Percentiles rank a stretch among this genome's conserved stretches.
Evolutionary conservation across 2,329 filamentous ascomycete genomes (phyloP).

Genomic region (Fusarium humuli): DNA sequence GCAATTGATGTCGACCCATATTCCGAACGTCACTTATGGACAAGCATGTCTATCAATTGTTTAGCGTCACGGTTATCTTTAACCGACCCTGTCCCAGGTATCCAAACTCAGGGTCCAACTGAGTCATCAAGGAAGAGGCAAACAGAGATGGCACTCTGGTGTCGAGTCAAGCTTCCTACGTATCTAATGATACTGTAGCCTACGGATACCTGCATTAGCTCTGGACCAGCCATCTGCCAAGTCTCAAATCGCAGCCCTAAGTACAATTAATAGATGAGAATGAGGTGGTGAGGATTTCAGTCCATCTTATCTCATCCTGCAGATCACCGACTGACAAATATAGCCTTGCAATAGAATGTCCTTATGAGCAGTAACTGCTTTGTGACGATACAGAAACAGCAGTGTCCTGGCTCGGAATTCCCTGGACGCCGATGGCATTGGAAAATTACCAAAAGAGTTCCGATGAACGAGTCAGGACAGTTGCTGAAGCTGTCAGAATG

Average conservation of each 20-base stretch:
- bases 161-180: background rate
- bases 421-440: background rate
- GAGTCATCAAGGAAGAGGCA: background rate
- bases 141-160: background rate
- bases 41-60: background rate
- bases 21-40: background rate
- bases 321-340: background rate
- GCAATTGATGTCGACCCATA: background rate
- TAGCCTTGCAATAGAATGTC: background rate
- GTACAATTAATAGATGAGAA: background rate
- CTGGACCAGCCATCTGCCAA: constrained; percentile 2
- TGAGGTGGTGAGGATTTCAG: background rate
- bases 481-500: constrained; percentile 22
- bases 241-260: background rate
- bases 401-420: background rate
- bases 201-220: constrained; percentile 6
- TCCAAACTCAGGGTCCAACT: constrained; percentile 7
- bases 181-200: background rate
- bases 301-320: background rate
- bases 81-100: constrained; percentile 18
- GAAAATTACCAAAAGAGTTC: background rate
- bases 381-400: background rate
- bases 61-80: constrained; percentile 23
- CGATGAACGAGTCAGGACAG: background rate
- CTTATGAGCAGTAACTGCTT: background rate